Percentiles rank a stretch among this genome's conserved stretches.
These are phyloP conservation scores for Cornus suecica DNA, from an alignment of 148 eudicot genomes.

Conservation along the genomic window DNA sequence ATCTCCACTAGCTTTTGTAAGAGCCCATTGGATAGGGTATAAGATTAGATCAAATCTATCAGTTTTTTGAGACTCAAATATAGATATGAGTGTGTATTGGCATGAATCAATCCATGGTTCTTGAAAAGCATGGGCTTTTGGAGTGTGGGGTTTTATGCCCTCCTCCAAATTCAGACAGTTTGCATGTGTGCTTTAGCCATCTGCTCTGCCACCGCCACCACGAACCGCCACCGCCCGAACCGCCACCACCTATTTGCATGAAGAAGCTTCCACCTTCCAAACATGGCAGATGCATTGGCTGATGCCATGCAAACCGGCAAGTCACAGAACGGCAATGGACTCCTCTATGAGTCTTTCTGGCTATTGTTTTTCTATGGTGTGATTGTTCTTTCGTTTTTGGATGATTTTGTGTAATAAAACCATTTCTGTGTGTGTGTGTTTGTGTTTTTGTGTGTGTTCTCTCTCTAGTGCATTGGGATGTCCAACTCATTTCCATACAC, in stretches of 20 bases:
- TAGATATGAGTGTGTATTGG: slow-evolving; percentile 2
- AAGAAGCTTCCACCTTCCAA: slow-evolving; percentile 4
- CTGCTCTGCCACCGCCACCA: background rate
- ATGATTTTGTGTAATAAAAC: background rate
- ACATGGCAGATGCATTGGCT: slow-evolving; percentile 6
- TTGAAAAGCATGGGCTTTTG: slow-evolving; percentile 12
- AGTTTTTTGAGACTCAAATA: background rate
- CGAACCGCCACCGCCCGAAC: no score
- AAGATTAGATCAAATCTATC: background rate
- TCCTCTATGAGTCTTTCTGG: slow-evolving; percentile 16
- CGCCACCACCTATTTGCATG: background rate
- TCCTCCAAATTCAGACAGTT: slow-evolving; percentile 17
- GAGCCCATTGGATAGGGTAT: background rate
- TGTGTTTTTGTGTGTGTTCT: background rate
- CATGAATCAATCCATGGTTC: slow-evolving; percentile 7
- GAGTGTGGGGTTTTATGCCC: background rate
- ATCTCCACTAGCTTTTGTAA: background rate
- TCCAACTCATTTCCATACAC: background rate
- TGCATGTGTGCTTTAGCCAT: slow-evolving; percentile 15
- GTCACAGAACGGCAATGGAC: slow-evolving; percentile 30
- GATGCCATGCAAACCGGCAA: slow-evolving; percentile 25
- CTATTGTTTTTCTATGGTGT: background rate
- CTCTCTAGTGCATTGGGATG: background rate
- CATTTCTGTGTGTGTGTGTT: background rate
- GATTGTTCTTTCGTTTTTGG: background rate